Evolutionary conservation across 1,284 basidiomycete genomes (phyloP).

Genomic region (Microbotryomycetes sp.): DNA sequence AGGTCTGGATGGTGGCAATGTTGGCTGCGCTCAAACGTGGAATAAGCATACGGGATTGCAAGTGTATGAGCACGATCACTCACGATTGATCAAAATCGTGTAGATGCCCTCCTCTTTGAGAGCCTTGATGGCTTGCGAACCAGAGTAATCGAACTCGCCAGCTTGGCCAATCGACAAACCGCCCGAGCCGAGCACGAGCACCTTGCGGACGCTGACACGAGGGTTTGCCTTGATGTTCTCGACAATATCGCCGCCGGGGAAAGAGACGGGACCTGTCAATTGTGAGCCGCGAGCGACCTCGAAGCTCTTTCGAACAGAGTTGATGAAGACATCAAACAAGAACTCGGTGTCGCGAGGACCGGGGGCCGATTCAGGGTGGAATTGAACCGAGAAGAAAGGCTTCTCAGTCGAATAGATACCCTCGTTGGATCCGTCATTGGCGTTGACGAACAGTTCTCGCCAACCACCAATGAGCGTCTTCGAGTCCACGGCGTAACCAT

Average conservation of each 20-base stretch:
- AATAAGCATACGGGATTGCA: constrained; percentile 55
- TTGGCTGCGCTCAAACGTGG: constrained; percentile 52
- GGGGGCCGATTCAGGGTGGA: constrained; percentile 98
- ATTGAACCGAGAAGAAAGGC: constrained; percentile 99
- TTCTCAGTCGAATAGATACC: constrained; percentile 83
- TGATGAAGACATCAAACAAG: constrained; percentile 95
- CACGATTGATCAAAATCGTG: constrained; percentile 88
- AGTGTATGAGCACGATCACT: background rate
- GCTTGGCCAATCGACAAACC: constrained; percentile 97
- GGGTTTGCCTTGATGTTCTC: constrained; percentile 75
- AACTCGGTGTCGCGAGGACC: constrained; percentile 98
- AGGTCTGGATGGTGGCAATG: constrained; percentile 97
- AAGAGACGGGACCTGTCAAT: constrained; percentile 57
- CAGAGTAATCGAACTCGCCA: constrained; percentile 98
- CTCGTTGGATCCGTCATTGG: constrained; percentile 96
- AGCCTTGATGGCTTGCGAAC: constrained; percentile 98
- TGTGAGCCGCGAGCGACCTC: constrained; percentile 55
- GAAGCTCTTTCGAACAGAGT: constrained; percentile 54
- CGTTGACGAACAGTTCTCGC: constrained; percentile 92
- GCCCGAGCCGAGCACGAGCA: constrained; percentile 95
- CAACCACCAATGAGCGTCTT: constrained; percentile 72
- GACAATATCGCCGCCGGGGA: constrained; percentile 79
- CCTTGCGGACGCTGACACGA: constrained; percentile 75
- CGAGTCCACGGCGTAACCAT: constrained; percentile 92
- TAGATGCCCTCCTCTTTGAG: constrained; percentile 98